Percentiles rank a stretch among this genome's conserved stretches.
These are phyloP conservation scores for Diplocarpon mali DNA, from an alignment of 2,329 filamentous ascomycete species.

Conservation along the genomic window DNA sequence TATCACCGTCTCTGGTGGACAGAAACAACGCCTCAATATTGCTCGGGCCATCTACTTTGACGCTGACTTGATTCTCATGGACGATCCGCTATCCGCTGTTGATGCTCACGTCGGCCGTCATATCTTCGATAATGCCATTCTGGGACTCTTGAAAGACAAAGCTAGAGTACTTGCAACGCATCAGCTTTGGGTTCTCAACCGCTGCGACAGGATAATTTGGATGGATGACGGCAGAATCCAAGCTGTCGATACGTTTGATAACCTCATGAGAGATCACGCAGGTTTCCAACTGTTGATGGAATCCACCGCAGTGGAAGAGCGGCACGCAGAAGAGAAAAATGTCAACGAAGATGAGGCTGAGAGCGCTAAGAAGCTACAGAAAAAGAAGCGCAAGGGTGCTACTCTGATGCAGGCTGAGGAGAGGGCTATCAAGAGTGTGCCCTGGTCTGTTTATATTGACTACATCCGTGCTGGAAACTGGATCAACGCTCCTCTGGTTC, in stretches of 20 bases:
- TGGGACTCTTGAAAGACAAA: conserved; percentile 78
- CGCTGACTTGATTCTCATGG: conserved; percentile 56
- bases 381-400: conserved; percentile 39
- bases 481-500: conserved; percentile 42
- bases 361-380: conserved; percentile 34
- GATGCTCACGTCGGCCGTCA: conserved; percentile 60
- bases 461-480: conserved; percentile 52
- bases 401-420: conserved; percentile 64
- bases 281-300: conserved; percentile 76
- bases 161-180: conserved; percentile 88
- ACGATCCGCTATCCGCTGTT: conserved; percentile 58
- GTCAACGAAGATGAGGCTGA: conserved; percentile 37
- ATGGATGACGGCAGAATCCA: conserved; percentile 80
- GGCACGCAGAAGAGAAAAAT: conserved; percentile 39
- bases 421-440: conserved; percentile 50
- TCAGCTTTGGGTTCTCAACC: conserved; percentile 82
- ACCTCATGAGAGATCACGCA: conserved; percentile 69
- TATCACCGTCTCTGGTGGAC: conserved; percentile 89
- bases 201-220: conserved; percentile 87
- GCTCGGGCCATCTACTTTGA: conserved; percentile 68
- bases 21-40: conserved; percentile 92
- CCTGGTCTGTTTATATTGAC: conserved; percentile 51
- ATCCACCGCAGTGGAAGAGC: conserved; percentile 65
- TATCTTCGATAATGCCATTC: conserved; percentile 90
- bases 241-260: conserved; percentile 80